Conservation (phyloP, 345 rosid genomes). For the Brassica rapa region DNA sequence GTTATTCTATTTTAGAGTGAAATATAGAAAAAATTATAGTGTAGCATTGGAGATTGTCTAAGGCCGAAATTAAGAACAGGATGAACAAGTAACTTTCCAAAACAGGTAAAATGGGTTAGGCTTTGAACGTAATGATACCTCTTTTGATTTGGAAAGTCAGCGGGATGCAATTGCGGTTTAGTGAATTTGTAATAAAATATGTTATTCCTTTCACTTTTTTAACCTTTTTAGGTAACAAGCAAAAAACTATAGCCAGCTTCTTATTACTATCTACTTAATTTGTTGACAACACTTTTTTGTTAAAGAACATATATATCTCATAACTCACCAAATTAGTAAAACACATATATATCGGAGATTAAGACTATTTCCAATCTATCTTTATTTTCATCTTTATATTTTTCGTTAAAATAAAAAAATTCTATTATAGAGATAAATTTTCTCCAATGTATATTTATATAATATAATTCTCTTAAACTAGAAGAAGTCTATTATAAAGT, state of each 20-base stretch:
- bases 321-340: not conserved
- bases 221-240: constrained; percentile 27
- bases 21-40: too few species aligned
- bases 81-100: constrained; percentile 36
- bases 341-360: not conserved
- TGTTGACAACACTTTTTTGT: constrained; percentile 18
- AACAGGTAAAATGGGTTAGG: constrained; percentile 38
- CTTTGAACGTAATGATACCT: constrained; percentile 30
- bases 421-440: too few species aligned
- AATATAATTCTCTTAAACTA: too few species aligned
- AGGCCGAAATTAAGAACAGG: constrained; percentile 7
- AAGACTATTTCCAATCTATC: too few species aligned
- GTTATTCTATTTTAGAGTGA: too few species aligned
- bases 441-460: too few species aligned
- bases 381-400: too few species aligned
- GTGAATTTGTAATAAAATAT: not conserved
- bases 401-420: too few species aligned
- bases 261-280: not conserved
- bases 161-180: constrained; percentile 6
- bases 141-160: constrained; percentile 35
- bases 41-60: not conserved
- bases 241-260: not conserved
- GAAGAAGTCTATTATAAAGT: too few species aligned
- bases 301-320: constrained; percentile 3
- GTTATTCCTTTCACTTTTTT: constrained; percentile 1